phyloP scores from a whole-genome alignment of 805 yeast species.

The Pichia membranifaciens region DNA sequence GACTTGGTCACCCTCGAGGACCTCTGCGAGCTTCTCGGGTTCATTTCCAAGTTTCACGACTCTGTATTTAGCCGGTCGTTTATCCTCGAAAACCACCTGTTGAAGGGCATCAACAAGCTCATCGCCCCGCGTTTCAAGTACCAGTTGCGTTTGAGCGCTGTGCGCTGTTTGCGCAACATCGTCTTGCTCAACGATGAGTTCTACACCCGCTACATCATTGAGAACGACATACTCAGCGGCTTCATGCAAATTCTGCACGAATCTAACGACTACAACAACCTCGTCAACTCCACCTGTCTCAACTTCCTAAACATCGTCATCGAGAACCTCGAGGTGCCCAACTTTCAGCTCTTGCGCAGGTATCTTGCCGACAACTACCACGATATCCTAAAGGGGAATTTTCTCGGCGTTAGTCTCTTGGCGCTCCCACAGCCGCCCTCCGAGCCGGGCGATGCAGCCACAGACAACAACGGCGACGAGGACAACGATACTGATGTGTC shows the following conservation, averaged over 20 bases:
- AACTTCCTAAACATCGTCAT: slow-evolving; percentile 39
- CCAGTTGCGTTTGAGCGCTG: slow-evolving; percentile 58
- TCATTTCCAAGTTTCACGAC: slow-evolving; percentile 64
- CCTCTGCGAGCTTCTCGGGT: slow-evolving; percentile 66
- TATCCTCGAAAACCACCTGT: slow-evolving; percentile 51
- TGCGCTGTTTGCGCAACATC: slow-evolving; percentile 62
- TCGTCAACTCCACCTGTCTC: slow-evolving; percentile 70
- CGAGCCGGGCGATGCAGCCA: neutral
- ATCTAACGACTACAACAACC: slow-evolving; percentile 47
- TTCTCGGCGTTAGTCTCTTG: neutral
- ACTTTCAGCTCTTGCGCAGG: slow-evolving; percentile 18
- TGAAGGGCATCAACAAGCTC: slow-evolving; percentile 50
- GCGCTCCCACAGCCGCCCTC: neutral
- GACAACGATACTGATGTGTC: neutral
- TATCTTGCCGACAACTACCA: slow-evolving; percentile 20
- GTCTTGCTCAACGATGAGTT: slow-evolving; percentile 57
- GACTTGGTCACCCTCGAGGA: slow-evolving; percentile 17
- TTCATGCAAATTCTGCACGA: slow-evolving; percentile 45
- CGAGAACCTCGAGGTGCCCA: slow-evolving; percentile 18
- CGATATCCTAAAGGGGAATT: neutral
- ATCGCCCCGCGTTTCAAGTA: slow-evolving; percentile 38
- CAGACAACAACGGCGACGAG: too few species aligned
- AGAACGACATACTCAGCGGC: slow-evolving; percentile 44
- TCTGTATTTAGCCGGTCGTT: slow-evolving; percentile 52
- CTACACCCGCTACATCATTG: slow-evolving; percentile 52